Evolutionary conservation across 768 basidiomycete species (phyloP).

Genomic region (Glaciozyma martinii): DNA sequence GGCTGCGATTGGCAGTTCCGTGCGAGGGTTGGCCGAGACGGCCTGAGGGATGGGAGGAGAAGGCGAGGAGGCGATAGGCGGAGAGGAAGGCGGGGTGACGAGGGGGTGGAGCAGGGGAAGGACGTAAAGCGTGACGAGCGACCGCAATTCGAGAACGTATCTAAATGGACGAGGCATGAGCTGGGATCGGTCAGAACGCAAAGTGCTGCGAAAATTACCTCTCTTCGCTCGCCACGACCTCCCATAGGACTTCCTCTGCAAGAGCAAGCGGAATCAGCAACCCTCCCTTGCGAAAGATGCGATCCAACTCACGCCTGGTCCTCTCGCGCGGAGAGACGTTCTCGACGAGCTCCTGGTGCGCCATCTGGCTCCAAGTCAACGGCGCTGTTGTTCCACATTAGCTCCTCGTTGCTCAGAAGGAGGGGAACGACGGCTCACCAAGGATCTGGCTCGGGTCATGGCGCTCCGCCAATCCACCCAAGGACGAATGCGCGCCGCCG

Average conservation of each 20-base stretch:
- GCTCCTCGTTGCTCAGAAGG: too few relatives aligned
- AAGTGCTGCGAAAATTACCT: constrained; percentile 20
- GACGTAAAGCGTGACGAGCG: constrained; percentile 31
- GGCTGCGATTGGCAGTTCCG: constrained; percentile 24
- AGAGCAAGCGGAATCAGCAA: too few relatives aligned
- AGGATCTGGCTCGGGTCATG: neutral
- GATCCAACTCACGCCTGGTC: constrained; percentile 36
- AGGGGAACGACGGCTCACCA: neutral
- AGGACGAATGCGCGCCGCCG: neutral
- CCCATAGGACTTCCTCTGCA: constrained; percentile 13
- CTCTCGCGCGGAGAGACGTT: constrained; percentile 35
- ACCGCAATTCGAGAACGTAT: constrained; percentile 34
- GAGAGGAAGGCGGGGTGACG: constrained; percentile 1
- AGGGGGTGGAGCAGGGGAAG: constrained; percentile 33
- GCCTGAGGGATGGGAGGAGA: neutral
- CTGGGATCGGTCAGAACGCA: too few relatives aligned
- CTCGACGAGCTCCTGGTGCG: constrained; percentile 35
- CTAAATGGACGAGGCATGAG: constrained; percentile 1
- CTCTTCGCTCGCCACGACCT: constrained; percentile 36
- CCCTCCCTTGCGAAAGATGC: neutral
- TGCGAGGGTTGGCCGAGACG: neutral
- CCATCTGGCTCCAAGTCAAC: constrained; percentile 37
- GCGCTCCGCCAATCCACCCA: neutral
- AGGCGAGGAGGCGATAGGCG: neutral
- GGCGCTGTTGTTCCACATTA: neutral